A percentile compares a stretch with the other conserved stretches of the same genome.
Evolutionary conservation across 345 rosid species (phyloP).

Genomic region (Camelina laxa): DNA sequence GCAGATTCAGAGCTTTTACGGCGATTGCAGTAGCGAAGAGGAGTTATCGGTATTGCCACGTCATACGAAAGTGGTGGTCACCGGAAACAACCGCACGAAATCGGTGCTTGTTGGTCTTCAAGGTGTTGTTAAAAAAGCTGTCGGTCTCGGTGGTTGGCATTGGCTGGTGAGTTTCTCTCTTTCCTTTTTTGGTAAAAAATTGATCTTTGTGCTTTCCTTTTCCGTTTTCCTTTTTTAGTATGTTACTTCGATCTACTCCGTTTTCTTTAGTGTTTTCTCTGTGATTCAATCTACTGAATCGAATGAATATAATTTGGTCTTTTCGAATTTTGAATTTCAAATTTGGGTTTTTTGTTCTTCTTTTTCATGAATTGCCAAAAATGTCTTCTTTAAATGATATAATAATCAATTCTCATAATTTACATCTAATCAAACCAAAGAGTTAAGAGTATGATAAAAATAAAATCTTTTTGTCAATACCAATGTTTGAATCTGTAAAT

Average conservation of each 20-base stretch:
- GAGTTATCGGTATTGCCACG: conserved; percentile 96
- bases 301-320: neutral
- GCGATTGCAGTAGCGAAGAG: conserved; percentile 90
- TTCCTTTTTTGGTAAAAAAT: conserved; percentile 13
- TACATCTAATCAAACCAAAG: neutral
- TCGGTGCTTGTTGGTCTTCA: conserved; percentile 95
- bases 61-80: conserved; percentile 91
- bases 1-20: conserved; percentile 67
- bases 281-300: neutral
- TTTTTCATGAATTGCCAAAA: neutral
- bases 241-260: neutral
- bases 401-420: conserved; percentile 1
- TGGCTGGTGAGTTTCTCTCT: conserved; percentile 67
- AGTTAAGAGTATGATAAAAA: neutral
- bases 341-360: conserved; percentile 2
- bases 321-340: conserved; percentile 32
- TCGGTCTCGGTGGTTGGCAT: conserved; percentile 98
- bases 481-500: conserved; percentile 1
- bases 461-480: neutral
- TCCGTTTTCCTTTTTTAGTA: neutral
- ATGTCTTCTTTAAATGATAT: conserved; percentile 16
- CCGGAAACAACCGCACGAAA: conserved; percentile 95
- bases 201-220: conserved; percentile 24
- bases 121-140: conserved; percentile 97
- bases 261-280: neutral